A percentile compares a stretch with the other conserved stretches of the same genome.
Evolutionary conservation across 257 asterid genomes (phyloP).

Genomic region (Nicotiana undulata): DNA sequence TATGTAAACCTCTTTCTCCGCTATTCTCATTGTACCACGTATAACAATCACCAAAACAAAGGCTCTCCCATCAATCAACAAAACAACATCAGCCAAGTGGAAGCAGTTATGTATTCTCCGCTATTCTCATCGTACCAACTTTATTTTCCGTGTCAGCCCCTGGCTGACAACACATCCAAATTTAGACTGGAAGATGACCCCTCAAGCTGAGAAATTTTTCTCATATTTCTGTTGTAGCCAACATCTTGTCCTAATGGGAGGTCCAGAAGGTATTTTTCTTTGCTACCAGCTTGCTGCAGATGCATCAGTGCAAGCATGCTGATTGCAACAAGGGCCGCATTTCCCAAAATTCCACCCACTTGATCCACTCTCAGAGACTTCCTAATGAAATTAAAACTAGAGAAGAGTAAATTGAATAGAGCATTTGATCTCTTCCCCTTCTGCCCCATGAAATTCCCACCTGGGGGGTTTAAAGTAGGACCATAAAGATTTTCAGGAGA

Average conservation of each 20-base stretch:
- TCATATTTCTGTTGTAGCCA: slow-evolving; percentile 27
- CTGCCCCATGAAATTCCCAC: slow-evolving; percentile 19
- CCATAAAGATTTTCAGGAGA: slow-evolving; percentile 50
- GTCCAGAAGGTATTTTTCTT: slow-evolving; percentile 37
- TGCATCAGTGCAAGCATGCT: slow-evolving; percentile 82
- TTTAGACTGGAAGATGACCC: slow-evolving; percentile 31
- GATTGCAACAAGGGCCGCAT: slow-evolving; percentile 82
- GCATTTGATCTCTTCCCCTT: slow-evolving; percentile 37
- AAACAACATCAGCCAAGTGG: background rate
- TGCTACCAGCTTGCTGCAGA: slow-evolving; percentile 46
- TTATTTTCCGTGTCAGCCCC: slow-evolving; percentile 38
- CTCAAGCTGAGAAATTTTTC: slow-evolving; percentile 27
- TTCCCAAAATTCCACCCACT: slow-evolving; percentile 71
- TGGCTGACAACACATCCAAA: slow-evolving; percentile 70
- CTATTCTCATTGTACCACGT: background rate
- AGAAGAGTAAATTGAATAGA: slow-evolving; percentile 36
- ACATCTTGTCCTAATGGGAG: slow-evolving; percentile 19
- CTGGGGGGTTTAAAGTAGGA: slow-evolving; percentile 29
- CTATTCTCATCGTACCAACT: background rate
- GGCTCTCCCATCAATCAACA: background rate
- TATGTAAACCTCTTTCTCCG: background rate
- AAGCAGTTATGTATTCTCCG: background rate
- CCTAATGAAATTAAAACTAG: slow-evolving; percentile 46
- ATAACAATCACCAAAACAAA: too few species aligned
- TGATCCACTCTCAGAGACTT: slow-evolving; percentile 62